Conservation (phyloP, 768 basidiomycete genomes). For the Termitomyces sp. region DNA sequence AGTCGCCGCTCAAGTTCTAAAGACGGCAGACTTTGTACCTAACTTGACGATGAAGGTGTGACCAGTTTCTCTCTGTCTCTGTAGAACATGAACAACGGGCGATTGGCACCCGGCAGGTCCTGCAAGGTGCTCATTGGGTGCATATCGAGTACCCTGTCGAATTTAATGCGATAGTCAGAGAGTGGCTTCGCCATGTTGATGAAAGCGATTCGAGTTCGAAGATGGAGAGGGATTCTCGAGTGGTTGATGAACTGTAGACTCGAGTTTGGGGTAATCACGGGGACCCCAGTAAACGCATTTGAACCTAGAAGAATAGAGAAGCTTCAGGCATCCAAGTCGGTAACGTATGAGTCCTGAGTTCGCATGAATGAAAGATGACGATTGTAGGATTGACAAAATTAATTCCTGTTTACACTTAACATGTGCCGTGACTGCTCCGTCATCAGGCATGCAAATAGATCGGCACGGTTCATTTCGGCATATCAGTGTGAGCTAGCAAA, state of each 20-base stretch:
- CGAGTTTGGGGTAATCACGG: no score
- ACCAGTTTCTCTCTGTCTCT: background rate
- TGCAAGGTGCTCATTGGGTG: constrained; percentile 14
- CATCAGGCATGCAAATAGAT: no score
- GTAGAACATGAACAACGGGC: background rate
- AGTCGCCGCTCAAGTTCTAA: constrained; percentile 25
- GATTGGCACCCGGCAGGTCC: background rate
- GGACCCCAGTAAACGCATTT: no score
- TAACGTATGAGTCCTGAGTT: no score
- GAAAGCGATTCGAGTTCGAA: background rate
- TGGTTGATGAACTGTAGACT: background rate
- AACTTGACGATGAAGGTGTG: constrained; percentile 35
- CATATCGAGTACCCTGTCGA: constrained; percentile 9
- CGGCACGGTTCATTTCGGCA: no score
- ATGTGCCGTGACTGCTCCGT: no score
- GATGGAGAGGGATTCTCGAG: background rate
- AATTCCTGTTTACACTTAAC: no score
- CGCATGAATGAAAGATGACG: no score
- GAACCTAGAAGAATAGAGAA: no score
- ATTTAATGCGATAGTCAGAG: constrained; percentile 9
- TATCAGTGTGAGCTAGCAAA: no score
- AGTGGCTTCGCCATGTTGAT: constrained; percentile 6
- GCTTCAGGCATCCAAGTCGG: no score
- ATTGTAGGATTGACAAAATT: no score
- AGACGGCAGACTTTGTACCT: constrained; percentile 34